Evolutionary conservation across 805 yeast genomes (phyloP).

Genomic region (Lachancea fermentati): DNA sequence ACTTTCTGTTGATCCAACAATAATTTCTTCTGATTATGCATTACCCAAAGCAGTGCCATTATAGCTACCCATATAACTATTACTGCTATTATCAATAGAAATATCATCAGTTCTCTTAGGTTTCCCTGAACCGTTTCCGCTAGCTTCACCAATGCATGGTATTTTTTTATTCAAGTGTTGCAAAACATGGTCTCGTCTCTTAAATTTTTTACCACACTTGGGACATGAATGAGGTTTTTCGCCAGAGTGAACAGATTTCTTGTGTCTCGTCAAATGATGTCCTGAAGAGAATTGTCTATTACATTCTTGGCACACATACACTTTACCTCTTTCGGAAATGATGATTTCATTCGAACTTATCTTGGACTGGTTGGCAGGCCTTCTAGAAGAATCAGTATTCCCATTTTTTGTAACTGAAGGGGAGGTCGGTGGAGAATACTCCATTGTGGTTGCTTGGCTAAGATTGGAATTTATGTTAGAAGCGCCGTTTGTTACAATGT

Average conservation of each 20-base stretch:
- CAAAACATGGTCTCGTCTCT: slow-evolving; percentile 35
- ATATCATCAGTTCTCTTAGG: slow-evolving; percentile 1
- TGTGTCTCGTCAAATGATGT: slow-evolving; percentile 35
- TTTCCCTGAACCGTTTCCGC: slow-evolving; percentile 2
- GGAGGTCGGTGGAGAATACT: slow-evolving; percentile 14
- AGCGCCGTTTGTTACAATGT: slow-evolving; percentile 18
- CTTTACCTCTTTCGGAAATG: slow-evolving; percentile 31
- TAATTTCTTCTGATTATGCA: not conserved
- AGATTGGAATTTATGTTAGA: slow-evolving; percentile 16
- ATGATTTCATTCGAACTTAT: slow-evolving; percentile 30
- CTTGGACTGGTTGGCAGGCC: slow-evolving; percentile 21
- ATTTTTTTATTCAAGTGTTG: slow-evolving; percentile 35
- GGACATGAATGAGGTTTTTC: slow-evolving; percentile 36
- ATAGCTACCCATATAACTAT: slow-evolving; percentile 1
- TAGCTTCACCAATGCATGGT: slow-evolving; percentile 22
- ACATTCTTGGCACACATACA: slow-evolving; percentile 34
- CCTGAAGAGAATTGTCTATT: slow-evolving; percentile 34
- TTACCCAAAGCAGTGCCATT: slow-evolving; percentile 3
- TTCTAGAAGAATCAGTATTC: slow-evolving; percentile 7
- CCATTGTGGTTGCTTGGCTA: slow-evolving; percentile 19
- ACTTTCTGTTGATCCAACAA: not conserved
- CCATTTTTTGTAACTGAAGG: slow-evolving; percentile 7
- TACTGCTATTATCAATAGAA: not conserved
- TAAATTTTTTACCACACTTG: slow-evolving; percentile 34
- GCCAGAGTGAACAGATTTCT: slow-evolving; percentile 36